Evolutionary conservation across 1,284 basidiomycete species (phyloP).

Genomic region (Leccinum fuscescens): DNA sequence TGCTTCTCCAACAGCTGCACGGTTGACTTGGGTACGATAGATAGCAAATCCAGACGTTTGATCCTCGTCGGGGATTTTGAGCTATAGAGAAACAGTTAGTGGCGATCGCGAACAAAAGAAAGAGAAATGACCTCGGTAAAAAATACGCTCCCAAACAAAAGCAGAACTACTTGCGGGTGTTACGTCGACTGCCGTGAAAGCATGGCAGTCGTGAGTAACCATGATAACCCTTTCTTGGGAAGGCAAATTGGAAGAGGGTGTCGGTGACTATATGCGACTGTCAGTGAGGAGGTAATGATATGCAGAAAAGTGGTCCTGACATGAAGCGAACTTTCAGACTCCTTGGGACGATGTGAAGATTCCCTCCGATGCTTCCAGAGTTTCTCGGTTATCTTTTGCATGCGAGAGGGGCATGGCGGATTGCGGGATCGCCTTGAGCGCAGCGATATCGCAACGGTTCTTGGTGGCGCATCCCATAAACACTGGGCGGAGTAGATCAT

Average conservation of each 20-base stretch:
- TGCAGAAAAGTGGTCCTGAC: conserved; percentile 12
- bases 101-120: conserved; percentile 2
- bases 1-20: conserved; percentile 69
- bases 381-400: conserved; percentile 30
- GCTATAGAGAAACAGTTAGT: conserved; percentile 41
- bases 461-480: too few species aligned
- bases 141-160: conserved; percentile 78
- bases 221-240: conserved; percentile 55
- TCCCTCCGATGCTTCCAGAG: conserved; percentile 27
- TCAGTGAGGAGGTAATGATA: conserved; percentile 11
- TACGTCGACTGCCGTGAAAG: conserved; percentile 77
- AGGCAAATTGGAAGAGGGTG: conserved; percentile 25
- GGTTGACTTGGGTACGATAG: conserved; percentile 82
- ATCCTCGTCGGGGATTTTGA: conserved; percentile 84
- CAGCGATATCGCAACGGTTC: too few species aligned
- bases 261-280: conserved; percentile 25
- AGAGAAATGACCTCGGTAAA: conserved; percentile 71
- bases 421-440: too few species aligned
- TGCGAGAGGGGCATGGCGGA: conserved; percentile 19
- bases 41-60: conserved; percentile 69
- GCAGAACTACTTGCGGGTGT: conserved; percentile 66
- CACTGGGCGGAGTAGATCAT: too few species aligned
- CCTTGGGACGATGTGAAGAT: conserved; percentile 31
- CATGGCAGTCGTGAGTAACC: conserved; percentile 82
- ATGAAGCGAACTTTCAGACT: conserved; percentile 30